Conservation (phyloP, 2,329 filamentous ascomycete genomes). For the Rasamsonia emersonii region DNA sequence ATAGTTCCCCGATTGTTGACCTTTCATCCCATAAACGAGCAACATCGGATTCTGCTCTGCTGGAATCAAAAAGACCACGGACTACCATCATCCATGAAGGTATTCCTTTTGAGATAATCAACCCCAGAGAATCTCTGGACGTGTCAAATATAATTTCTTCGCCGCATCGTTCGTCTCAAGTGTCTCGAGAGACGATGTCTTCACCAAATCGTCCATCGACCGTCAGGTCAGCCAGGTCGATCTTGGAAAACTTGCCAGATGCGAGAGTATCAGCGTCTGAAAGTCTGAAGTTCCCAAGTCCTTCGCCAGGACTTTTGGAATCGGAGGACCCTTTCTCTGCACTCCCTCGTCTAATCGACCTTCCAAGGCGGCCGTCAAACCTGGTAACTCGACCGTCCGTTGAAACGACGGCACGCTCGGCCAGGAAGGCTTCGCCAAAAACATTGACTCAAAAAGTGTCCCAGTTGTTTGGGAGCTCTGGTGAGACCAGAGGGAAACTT, state of each 20-base stretch:
- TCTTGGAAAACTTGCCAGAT: too few species aligned
- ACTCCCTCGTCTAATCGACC: too few species aligned
- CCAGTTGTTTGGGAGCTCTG: slow-evolving; percentile 5
- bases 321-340: not conserved
- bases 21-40: slow-evolving; percentile 9
- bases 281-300: not conserved
- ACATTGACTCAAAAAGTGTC: slow-evolving; percentile 7
- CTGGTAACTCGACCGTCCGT: too few species aligned
- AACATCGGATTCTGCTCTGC: slow-evolving; percentile 20
- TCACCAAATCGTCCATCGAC: too few species aligned
- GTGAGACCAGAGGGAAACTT: not conserved
- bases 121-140: slow-evolving; percentile 27
- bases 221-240: too few species aligned
- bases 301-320: not conserved
- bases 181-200: too few species aligned
- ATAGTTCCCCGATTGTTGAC: slow-evolving; percentile 6
- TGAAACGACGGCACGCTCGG: too few species aligned
- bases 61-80: slow-evolving; percentile 15
- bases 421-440: slow-evolving; percentile 1
- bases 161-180: too few species aligned
- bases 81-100: slow-evolving; percentile 26
- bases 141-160: too few species aligned
- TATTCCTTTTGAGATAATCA: slow-evolving; percentile 29
- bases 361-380: too few species aligned
- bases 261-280: too few species aligned